phyloP scores from a whole-genome alignment of 495 filamentous ascomycete genomes.

The Daldinia concentrica region DNA sequence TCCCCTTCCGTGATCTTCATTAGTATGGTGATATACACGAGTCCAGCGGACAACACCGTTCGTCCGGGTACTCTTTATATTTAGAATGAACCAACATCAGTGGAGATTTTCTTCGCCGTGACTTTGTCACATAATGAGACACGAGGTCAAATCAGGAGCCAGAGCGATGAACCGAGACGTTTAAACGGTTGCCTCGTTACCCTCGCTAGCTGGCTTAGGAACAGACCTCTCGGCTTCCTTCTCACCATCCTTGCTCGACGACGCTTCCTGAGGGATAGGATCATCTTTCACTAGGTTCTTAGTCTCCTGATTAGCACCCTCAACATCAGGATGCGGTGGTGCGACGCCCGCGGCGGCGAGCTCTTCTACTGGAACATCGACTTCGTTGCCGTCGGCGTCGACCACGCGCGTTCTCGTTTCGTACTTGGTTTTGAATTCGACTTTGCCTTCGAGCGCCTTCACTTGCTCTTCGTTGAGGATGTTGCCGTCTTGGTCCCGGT shows the following conservation, averaged over 20 bases:
- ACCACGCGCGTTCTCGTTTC: conserved; percentile 89
- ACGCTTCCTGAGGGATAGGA: conserved; percentile 57
- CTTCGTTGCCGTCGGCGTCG: conserved; percentile 77
- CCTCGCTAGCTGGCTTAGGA: conserved; percentile 79
- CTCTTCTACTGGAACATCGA: conserved; percentile 55
- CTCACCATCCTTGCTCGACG: conserved; percentile 71
- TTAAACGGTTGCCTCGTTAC: conserved; percentile 67
- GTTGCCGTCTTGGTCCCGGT: conserved; percentile 93
- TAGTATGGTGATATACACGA: conserved; percentile 41
- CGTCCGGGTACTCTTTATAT: conserved; percentile 15
- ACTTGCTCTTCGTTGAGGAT: conserved; percentile 85
- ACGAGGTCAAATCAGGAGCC: conserved; percentile 7
- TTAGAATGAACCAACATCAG: conserved; percentile 20
- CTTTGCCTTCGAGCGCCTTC: conserved; percentile 84
- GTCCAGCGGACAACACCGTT: conserved; percentile 18
- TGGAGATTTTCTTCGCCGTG: conserved; percentile 28
- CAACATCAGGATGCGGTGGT: conserved; percentile 84
- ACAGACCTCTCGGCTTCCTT: conserved; percentile 64
- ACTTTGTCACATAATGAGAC: conserved; percentile 11
- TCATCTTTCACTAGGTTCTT: conserved; percentile 52
- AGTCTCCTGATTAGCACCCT: conserved; percentile 77
- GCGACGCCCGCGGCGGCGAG: conserved; percentile 59
- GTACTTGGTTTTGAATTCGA: conserved; percentile 92
- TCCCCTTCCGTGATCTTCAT: conserved; percentile 38
- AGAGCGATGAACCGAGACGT: background rate